Base-by-base conservation (phyloP, 805 yeast species). In the Lachancea sp. region DNA sequence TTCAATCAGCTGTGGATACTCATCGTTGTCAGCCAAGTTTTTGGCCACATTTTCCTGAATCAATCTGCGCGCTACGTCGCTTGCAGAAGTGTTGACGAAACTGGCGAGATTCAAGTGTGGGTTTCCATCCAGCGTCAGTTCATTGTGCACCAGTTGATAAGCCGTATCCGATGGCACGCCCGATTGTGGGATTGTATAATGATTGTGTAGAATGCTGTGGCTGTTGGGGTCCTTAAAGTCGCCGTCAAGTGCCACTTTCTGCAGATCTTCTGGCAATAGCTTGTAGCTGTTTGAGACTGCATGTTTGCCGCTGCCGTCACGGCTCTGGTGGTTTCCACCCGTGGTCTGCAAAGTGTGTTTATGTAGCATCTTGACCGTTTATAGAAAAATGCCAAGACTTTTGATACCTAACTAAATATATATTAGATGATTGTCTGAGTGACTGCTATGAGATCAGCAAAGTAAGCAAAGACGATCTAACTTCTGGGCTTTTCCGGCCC, bases 1-100 rank as follows among this genome's bases (percentile, higher is more conserved):
- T 47, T 83, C 91, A 56, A 85, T 71, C 62, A 89, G 63, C 39
- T 89, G 83, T 9, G 97, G 96, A 63, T 89, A 89, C 70, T 89
- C 97, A 62, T 90, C 96, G 55, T 83, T 82, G 65, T 89, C 97
- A 8, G 96, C 96, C 57, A 89, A 71, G 65, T 89, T 89, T 72
- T 90, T 89, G 54, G 85, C 81, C 48, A 88, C 56, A 63, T 89
- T 89, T 62, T 85, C 90, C 20, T 62, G 38, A 45, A 82, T 74
- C 53, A 89, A 72, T 51, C 70, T 69, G 16, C 66, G 65, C 3
- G 82, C 78, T 16, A 65, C 63, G n/a, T 70, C 75, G 44, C 78
- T 78, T 18, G 82, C 59, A 52, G 70, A 74, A 7, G 95, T 89
- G 67, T 85, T 86, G 51, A 89, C 97, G 61, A 89, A 89, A 26